Percentiles rank a stretch among this genome's conserved stretches.
Evolutionary conservation across 805 yeast species (phyloP).

Genomic region (Teunomyces gatunensis): DNA sequence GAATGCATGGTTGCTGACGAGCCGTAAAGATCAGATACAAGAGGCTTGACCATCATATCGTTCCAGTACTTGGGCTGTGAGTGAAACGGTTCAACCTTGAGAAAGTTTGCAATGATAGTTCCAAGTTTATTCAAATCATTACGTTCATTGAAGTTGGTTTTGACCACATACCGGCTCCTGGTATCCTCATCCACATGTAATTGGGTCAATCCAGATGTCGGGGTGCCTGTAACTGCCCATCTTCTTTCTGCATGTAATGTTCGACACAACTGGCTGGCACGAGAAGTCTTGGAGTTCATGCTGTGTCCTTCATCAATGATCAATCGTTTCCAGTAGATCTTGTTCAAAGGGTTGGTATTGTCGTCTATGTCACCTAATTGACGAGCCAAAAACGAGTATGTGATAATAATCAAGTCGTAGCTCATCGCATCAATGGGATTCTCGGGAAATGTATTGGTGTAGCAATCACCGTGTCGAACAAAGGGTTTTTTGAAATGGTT

Average conservation of each 20-base stretch:
- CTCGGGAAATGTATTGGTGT: conserved; percentile 17
- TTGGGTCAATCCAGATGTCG: conserved; percentile 66
- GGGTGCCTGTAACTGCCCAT: conserved; percentile 79
- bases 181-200: conserved; percentile 45
- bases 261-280: conserved; percentile 48
- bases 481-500: conserved; percentile 25
- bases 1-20: conserved; percentile 40
- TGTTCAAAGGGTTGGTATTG: conserved; percentile 33
- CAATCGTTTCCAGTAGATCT: conserved; percentile 62
- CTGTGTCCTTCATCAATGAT: conserved; percentile 78
- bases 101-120: conserved; percentile 47
- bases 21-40: conserved; percentile 38
- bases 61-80: conserved; percentile 48
- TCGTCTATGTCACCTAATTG: conserved; percentile 27
- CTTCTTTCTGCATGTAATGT: conserved; percentile 54
- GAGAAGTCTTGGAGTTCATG: conserved; percentile 51
- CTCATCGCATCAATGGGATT: conserved; percentile 32
- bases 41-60: conserved; percentile 46
- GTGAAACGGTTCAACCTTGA: conserved; percentile 58
- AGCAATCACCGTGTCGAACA: conserved; percentile 12
- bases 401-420: conserved; percentile 54
- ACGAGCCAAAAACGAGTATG: conserved; percentile 45
- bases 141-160: conserved; percentile 47
- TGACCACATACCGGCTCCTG: conserved; percentile 42
- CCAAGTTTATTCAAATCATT: conserved; percentile 59